These are phyloP conservation scores for Auriscalpium microsporum DNA, from an alignment of 768 basidiomycete species.

Conservation along the genomic window DNA sequence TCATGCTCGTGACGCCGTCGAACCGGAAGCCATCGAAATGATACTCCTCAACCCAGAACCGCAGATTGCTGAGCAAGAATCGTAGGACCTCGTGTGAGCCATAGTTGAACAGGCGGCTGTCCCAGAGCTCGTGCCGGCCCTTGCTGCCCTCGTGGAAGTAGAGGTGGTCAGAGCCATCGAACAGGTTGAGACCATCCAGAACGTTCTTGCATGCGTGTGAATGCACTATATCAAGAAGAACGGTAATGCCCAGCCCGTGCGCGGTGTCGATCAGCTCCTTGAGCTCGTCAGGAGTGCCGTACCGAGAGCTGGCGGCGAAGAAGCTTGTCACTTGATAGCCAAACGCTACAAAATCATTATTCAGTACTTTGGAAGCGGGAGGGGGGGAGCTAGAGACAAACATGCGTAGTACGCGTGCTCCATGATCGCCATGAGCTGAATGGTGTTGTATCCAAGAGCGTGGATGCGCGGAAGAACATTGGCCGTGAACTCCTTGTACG, in stretches of 20 bases:
- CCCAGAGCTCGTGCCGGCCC: constrained; percentile 95
- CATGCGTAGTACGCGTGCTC: constrained; percentile 98
- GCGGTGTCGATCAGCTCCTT: constrained; percentile 94
- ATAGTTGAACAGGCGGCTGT: constrained; percentile 96
- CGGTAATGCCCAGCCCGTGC: constrained; percentile 85
- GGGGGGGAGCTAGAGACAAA: constrained; percentile 30
- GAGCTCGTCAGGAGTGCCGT: constrained; percentile 90
- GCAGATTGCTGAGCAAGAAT: constrained; percentile 90
- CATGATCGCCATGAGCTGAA: constrained; percentile 98
- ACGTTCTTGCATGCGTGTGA: constrained; percentile 98
- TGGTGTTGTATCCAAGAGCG: constrained; percentile 89
- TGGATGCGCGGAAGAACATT: constrained; percentile 83
- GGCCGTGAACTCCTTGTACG: constrained; percentile 90
- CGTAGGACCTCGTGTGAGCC: constrained; percentile 88
- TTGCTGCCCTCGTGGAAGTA: constrained; percentile 94
- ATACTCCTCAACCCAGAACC: constrained; percentile 94
- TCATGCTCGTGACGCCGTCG: constrained; percentile 99
- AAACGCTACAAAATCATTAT: constrained; percentile 53
- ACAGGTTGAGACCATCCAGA: constrained; percentile 88
- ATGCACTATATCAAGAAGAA: constrained; percentile 94
- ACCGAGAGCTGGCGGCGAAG: constrained; percentile 96
- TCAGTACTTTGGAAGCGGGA: not conserved
- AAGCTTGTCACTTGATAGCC: constrained; percentile 98
- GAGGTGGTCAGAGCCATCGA: constrained; percentile 94
- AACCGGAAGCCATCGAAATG: constrained; percentile 97